phyloP scores from a whole-genome alignment of 2,329 filamentous ascomycete species.

The Plectosphaerella plurivora region DNA sequence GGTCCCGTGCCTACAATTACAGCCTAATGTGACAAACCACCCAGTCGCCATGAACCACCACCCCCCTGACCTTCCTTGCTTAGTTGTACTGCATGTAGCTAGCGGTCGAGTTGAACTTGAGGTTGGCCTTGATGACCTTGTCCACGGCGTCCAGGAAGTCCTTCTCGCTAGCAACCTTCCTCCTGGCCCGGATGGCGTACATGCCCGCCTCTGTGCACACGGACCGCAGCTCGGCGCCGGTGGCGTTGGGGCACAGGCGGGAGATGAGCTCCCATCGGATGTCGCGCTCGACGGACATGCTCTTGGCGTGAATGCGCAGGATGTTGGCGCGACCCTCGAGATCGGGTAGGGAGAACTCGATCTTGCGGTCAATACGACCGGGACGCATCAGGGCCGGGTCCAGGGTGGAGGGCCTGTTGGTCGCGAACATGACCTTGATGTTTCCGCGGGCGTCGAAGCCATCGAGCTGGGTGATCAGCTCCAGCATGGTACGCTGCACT shows the following conservation, averaged over 20 bases:
- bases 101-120: constrained; percentile 99
- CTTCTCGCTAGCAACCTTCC: constrained; percentile 98
- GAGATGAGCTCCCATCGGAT: constrained; percentile 99
- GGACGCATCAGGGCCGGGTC: constrained; percentile 97
- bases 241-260: constrained; percentile 92
- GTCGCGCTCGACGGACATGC: constrained; percentile 97
- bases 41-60: constrained; percentile 1
- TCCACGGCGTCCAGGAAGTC: constrained; percentile 97
- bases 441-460: constrained; percentile 96
- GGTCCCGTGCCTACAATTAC: constrained; percentile 16
- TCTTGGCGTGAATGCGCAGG: constrained; percentile 97
- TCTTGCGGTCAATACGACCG: constrained; percentile 96
- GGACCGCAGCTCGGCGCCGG: constrained; percentile 90
- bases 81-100: constrained; percentile 99
- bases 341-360: constrained; percentile 95
- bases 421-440: constrained; percentile 99
- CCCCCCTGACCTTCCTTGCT: constrained; percentile 2
- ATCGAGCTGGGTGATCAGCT: constrained; percentile 93
- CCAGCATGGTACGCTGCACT: constrained; percentile 96
- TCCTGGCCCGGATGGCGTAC: constrained; percentile 90
- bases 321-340: constrained; percentile 97
- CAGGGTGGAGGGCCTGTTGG: constrained; percentile 90
- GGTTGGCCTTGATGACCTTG: constrained; percentile 98
- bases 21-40: constrained; percentile 10
- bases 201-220: constrained; percentile 98